These are phyloP conservation scores for Cladosporium sp. DNA, from an alignment of 2,329 filamentous ascomycete species.

Conservation along the genomic window DNA sequence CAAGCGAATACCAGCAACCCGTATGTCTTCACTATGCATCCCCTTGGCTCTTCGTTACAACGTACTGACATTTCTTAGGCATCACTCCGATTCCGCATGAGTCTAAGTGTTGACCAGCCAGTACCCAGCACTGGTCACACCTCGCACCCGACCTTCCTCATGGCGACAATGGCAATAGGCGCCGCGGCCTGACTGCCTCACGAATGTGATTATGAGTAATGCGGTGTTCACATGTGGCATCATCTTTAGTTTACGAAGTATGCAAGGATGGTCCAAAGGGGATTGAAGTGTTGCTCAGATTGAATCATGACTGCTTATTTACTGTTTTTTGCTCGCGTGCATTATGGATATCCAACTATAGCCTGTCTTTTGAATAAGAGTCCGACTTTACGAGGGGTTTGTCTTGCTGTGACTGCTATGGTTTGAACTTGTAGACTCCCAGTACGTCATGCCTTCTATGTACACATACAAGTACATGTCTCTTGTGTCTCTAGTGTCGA, in stretches of 20 bases:
- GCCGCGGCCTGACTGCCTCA: conserved; percentile 13
- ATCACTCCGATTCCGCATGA: not conserved
- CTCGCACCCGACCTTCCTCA: not conserved
- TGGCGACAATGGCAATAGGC: conserved; percentile 8
- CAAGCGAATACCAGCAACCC: conserved; percentile 5
- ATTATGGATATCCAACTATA: conserved; percentile 5
- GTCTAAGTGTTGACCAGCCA: not conserved
- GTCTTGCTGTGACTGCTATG: not conserved
- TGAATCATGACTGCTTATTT: conserved; percentile 6
- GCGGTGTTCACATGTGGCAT: conserved; percentile 10
- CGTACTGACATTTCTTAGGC: not conserved
- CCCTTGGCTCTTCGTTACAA: too few species aligned
- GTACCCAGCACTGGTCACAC: not conserved
- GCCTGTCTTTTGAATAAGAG: not conserved
- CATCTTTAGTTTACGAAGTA: conserved; percentile 1
- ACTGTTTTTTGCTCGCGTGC: not conserved
- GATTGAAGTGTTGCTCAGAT: conserved; percentile 16
- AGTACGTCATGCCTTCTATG: not conserved
- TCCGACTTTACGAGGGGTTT: not conserved
- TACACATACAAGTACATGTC: not conserved
- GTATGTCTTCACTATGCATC: not conserved
- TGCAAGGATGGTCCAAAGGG: conserved; percentile 4
- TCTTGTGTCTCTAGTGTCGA: not conserved
- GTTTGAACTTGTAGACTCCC: not conserved
- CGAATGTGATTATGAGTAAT: conserved; percentile 18